Evolutionary conservation across 2,329 filamentous ascomycete genomes (phyloP), one percentile per base, ranked within the genome.

Genomic region (Cladophialophora exuberans): DNA sequence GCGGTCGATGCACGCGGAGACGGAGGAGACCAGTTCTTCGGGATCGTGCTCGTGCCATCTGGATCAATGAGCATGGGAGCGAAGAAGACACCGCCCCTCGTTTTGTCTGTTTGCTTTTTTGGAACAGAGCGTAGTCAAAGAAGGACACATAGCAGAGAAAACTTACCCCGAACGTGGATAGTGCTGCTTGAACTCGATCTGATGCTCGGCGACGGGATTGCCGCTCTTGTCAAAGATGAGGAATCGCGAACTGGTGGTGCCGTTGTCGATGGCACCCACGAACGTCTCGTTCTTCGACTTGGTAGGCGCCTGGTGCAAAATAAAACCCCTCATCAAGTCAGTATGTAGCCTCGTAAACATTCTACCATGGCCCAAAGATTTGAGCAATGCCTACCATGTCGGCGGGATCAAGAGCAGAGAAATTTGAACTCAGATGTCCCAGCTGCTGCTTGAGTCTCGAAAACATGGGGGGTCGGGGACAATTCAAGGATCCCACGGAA

Each of bases 11-110:
- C 89, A 93, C 57, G 78, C 76, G 63, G 87, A 79, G 23, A 90
- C 87, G 0, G 87, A 85, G 47, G 73, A 72, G 48, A 90, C 75
- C 25, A 93, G 81, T 62, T 87, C 86, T 38, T 81, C 71, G 2
- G 88, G 87, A 64, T 91, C 84, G 65, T 92, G 89, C 68, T 92
- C 89, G 68, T 91, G 87, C 88, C 88, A 91, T 67, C 86, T 88
- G 65, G 15, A 43, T 39, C 9, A 25, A 13, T 38, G n/a, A n/a
- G n/a, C n/a, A n/a, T n/a, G n/a, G n/a, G n/a, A n/a, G n/a, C n/a
- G n/a, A n/a, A n/a, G n/a, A n/a, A n/a, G n/a, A n/a, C n/a, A n/a
- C n/a, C n/a, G n/a, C n/a, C n/a, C n/a, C n/a, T n/a, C n/a, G n/a
- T n/a, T n/a, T n/a, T n/a, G n/a, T n/a, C n/a, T n/a, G n/a, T n/a